These are phyloP conservation scores for Mimosa pudica DNA, from an alignment of 306 rosid genomes.

Conservation along the genomic window DNA sequence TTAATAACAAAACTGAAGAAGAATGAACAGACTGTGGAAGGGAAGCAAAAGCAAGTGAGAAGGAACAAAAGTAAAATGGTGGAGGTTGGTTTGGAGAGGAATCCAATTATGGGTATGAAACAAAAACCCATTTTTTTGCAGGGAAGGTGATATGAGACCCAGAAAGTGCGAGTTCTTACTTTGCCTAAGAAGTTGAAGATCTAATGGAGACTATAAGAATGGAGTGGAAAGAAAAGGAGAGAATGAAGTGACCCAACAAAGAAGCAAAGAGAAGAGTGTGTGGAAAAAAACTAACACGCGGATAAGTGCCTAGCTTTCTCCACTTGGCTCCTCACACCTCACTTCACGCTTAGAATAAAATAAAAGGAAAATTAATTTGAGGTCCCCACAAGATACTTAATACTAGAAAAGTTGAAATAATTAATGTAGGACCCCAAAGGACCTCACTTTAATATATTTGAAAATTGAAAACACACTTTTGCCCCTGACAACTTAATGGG, in stretches of 20 bases:
- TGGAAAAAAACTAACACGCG: slow-evolving; percentile 32
- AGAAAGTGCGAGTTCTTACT: not conserved
- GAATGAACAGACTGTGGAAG: slow-evolving; percentile 49
- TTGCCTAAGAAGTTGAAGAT: slow-evolving; percentile 16
- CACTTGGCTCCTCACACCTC: slow-evolving; percentile 14
- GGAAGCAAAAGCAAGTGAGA: slow-evolving; percentile 42
- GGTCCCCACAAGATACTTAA: no score
- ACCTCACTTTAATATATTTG: no score
- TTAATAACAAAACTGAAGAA: slow-evolving; percentile 9
- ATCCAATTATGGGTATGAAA: slow-evolving; percentile 11
- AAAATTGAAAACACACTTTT: no score
- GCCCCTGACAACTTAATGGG: no score
- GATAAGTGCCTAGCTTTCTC: slow-evolving; percentile 19
- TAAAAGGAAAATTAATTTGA: no score
- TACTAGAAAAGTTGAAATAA: no score
- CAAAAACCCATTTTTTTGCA: slow-evolving; percentile 36
- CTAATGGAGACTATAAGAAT: not conserved
- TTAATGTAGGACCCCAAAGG: no score
- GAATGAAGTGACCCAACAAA: slow-evolving; percentile 7
- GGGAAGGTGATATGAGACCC: not conserved
- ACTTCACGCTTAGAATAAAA: no score
- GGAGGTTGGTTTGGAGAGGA: slow-evolving; percentile 33
- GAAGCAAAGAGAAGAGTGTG: not conserved
- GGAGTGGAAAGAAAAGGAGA: no score
- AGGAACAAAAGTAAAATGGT: slow-evolving; percentile 43